These are phyloP conservation scores for Hortaea werneckii DNA, from an alignment of 2,329 filamentous ascomycete genomes.

Conservation along the genomic window DNA sequence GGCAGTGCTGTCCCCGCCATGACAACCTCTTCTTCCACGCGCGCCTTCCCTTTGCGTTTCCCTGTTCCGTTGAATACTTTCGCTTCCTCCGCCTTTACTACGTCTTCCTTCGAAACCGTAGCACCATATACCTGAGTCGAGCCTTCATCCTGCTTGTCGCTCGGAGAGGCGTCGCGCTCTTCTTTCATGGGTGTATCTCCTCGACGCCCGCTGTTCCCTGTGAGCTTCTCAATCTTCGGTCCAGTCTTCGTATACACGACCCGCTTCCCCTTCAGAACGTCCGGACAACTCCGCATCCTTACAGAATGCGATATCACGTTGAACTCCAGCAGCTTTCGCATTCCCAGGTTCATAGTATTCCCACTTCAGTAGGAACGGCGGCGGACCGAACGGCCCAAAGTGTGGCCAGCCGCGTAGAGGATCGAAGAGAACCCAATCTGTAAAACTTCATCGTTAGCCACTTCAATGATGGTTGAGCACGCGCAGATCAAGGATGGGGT, in stretches of 20 bases:
- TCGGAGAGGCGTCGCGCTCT: too few relatives aligned
- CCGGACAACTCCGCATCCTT: constrained; percentile 7
- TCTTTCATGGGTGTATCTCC: too few relatives aligned
- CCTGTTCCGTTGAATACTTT: background rate
- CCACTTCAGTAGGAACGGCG: constrained; percentile 3
- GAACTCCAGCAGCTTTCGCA: constrained; percentile 14
- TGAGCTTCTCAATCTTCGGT: constrained; percentile 11
- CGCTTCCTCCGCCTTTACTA: too few relatives aligned
- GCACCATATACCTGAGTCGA: too few relatives aligned
- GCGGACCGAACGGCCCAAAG: constrained; percentile 2
- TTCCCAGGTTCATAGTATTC: constrained; percentile 11
- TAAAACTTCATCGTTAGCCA: background rate
- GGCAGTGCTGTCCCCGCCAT: too few relatives aligned
- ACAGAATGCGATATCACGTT: constrained; percentile 10
- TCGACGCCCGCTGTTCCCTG: too few relatives aligned
- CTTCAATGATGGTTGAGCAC: too few relatives aligned
- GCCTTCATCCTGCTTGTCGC: too few relatives aligned
- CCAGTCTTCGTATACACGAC: constrained; percentile 13
- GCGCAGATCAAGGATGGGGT: background rate
- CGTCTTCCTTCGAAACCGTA: background rate
- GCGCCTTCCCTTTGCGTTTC: background rate
- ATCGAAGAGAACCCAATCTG: constrained; percentile 21
- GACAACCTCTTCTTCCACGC: background rate
- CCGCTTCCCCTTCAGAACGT: constrained; percentile 1
- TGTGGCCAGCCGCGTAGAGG: constrained; percentile 8